Percentiles rank a stretch among this genome's conserved stretches.
Conservation (phyloP, 2,329 filamentous ascomycete genomes). For the Dactylellina cionopaga region DNA sequence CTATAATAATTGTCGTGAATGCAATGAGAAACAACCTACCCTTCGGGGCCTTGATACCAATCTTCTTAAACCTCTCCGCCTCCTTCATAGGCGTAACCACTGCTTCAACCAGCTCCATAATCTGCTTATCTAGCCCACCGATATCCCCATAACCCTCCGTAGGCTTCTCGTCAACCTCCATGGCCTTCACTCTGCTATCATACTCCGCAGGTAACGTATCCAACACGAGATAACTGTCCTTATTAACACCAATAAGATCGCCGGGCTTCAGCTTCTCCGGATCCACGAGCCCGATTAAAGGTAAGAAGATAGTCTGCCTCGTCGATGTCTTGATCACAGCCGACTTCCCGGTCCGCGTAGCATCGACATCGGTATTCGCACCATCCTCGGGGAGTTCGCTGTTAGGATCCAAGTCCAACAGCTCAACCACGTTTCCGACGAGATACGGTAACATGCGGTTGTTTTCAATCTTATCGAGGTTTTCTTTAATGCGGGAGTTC, state of each 20-base stretch:
- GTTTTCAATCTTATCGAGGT: slow-evolving; percentile 98
- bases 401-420: slow-evolving; percentile 94
- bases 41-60: slow-evolving; percentile 98
- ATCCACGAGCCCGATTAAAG: slow-evolving; percentile 95
- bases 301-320: slow-evolving; percentile 96
- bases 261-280: slow-evolving; percentile 93
- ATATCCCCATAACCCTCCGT: slow-evolving; percentile 99
- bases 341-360: slow-evolving; percentile 94
- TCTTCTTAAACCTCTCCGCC: slow-evolving; percentile 98
- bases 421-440: slow-evolving; percentile 96
- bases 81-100: slow-evolving; percentile 99
- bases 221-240: slow-evolving; percentile 96
- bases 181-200: slow-evolving; percentile 97
- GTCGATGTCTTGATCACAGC: slow-evolving; percentile 99
- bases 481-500: slow-evolving; percentile 99
- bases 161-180: slow-evolving; percentile 99
- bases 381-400: slow-evolving; percentile 97
- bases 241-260: slow-evolving; percentile 97
- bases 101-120: slow-evolving; percentile 96
- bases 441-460: slow-evolving; percentile 99
- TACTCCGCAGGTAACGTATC: slow-evolving; percentile 98
- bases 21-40: too few species aligned
- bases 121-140: slow-evolving; percentile 97
- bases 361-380: slow-evolving; percentile 97
- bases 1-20: background rate